phyloP scores from a whole-genome alignment of 768 basidiomycete species.

The Cytidiella melzeri region DNA sequence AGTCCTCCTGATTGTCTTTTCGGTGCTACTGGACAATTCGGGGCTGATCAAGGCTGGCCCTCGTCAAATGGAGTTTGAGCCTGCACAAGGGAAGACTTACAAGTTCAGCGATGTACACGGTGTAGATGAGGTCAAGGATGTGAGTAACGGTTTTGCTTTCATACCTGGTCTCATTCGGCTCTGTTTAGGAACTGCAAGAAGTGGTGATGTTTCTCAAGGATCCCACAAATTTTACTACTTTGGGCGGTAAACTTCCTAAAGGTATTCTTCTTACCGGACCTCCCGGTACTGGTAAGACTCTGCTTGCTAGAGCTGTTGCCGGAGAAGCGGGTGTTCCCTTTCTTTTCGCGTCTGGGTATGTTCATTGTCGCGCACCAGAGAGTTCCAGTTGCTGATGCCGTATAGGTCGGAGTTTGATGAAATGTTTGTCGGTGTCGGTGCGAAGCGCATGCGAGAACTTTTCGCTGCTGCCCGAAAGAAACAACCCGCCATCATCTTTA shows the following conservation, averaged over 20 bases:
- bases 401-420: constrained; percentile 90
- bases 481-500: constrained; percentile 96
- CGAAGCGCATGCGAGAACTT: constrained; percentile 91
- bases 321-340: constrained; percentile 98
- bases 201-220: constrained; percentile 94
- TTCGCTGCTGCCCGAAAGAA: constrained; percentile 93
- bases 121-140: constrained; percentile 94
- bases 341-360: constrained; percentile 89
- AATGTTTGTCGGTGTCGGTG: constrained; percentile 95
- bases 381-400: constrained; percentile 2
- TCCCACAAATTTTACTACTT: constrained; percentile 79
- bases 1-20: constrained; percentile 83
- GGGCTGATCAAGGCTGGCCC: constrained; percentile 88
- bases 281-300: constrained; percentile 95
- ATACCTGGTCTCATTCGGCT: not conserved
- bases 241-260: constrained; percentile 93
- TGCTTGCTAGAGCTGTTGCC: constrained; percentile 95
- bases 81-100: constrained; percentile 71
- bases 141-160: constrained; percentile 26
- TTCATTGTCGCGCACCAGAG: constrained; percentile 2
- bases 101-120: constrained; percentile 96
- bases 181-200: constrained; percentile 79
- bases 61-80: constrained; percentile 77
- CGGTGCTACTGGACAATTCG: constrained; percentile 88
- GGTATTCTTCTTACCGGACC: constrained; percentile 89